Evolutionary conservation across 2,329 filamentous ascomycete genomes (phyloP), one percentile per base, ranked within the genome.

Genomic region (Exserohilum turcica): DNA sequence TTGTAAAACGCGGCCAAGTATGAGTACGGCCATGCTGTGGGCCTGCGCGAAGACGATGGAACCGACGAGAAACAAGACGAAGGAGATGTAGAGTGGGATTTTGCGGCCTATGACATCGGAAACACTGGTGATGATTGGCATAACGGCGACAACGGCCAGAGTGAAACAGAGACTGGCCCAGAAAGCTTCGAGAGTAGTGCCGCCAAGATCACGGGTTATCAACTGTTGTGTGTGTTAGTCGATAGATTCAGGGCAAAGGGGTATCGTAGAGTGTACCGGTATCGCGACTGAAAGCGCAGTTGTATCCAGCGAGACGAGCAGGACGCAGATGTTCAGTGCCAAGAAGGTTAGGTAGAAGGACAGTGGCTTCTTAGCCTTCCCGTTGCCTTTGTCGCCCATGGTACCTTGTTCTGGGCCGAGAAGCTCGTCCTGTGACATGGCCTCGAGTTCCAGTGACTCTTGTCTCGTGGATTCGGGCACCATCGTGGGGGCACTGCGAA

Each of bases 161-260:
- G 68, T 15, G 42, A 61, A 70, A 15, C 57, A 56, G 2, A 65
- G 61, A 8, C 87, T 88, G 54, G 91, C 87, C 89, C 88, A 91
- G 35, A 86, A 70, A 8, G 39, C 24, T 24, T 42, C 13, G 39
- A 42, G 27, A 9, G 24, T 42, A n/a, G 39, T 42, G 1, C 39
- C 39, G 16, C 15, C 13, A n/a, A 42, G 39, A 8, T 31, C 27
- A 8, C 28, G 13, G 5, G 39, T 31, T 9, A 42, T 42, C 6
- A 42, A n/a, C 39, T 42, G 27, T 10, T 6, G 8, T 16, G 13
- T n/a, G 3, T 13, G 13, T 29, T 42, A 42, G 39, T 42, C 8
- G 15, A 24, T 5, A 10, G 5, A 9, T 15, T 15, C 7, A 3
- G 18, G 10, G 2, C 9, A 29, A 2, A 13, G 24, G 13, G 8